phyloP scores from a whole-genome alignment of 2,329 filamentous ascomycete genomes.

The Zasmidium angulare region DNA sequence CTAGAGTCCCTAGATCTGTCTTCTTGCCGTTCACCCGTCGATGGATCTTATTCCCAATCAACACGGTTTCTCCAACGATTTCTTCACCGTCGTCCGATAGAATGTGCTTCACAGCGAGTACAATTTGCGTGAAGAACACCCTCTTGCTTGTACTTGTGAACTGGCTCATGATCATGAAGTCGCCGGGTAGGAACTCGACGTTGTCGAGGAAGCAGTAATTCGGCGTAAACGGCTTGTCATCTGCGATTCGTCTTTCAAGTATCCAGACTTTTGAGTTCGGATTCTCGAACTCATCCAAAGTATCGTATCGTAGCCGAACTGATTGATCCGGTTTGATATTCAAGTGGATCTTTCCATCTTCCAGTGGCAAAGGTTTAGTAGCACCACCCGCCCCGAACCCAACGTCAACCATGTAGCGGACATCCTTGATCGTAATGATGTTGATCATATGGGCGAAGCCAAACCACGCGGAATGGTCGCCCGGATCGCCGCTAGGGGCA shows the following conservation, averaged over 20 bases:
- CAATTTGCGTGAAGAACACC: slow-evolving; percentile 55
- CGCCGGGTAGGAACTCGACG: slow-evolving; percentile 60
- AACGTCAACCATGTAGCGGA: slow-evolving; percentile 41
- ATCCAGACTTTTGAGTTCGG: slow-evolving; percentile 43
- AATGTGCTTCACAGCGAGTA: slow-evolving; percentile 59
- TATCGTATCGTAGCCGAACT: slow-evolving; percentile 22
- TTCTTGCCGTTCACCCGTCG: slow-evolving; percentile 46
- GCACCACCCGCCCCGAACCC: slow-evolving; percentile 41
- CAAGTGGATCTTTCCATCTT: slow-evolving; percentile 13
- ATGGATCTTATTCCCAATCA: slow-evolving; percentile 47
- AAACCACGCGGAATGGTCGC: slow-evolving; percentile 25
- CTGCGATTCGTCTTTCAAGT: slow-evolving; percentile 35
- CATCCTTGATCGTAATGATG: slow-evolving; percentile 47
- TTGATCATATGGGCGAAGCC: slow-evolving; percentile 45
- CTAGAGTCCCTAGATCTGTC: slow-evolving; percentile 40
- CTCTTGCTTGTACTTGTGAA: slow-evolving; percentile 50
- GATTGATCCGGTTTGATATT: slow-evolving; percentile 17
- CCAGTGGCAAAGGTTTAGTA: slow-evolving; percentile 39
- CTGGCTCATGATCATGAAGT: slow-evolving; percentile 62
- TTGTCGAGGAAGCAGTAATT: slow-evolving; percentile 64
- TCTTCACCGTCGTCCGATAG: slow-evolving; percentile 38
- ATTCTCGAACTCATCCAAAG: slow-evolving; percentile 22
- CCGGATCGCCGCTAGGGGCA: slow-evolving; percentile 8
- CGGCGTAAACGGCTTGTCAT: slow-evolving; percentile 53
- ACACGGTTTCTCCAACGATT: slow-evolving; percentile 37